Evolutionary conservation across 148 eudicot species (phyloP).

Genomic region (Heliamphora exappendiculata): DNA sequence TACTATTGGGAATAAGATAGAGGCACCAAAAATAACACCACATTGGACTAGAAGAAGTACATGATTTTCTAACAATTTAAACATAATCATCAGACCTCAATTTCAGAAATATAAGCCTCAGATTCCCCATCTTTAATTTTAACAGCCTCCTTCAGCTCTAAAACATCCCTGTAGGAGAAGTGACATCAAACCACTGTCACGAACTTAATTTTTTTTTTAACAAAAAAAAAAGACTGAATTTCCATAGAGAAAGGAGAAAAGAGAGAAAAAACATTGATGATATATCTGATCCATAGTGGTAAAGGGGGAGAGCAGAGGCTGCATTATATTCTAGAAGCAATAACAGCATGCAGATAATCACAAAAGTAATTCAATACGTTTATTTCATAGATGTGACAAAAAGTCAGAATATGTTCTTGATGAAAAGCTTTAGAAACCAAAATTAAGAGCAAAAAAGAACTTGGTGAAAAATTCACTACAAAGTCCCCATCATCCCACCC

Average conservation of each 20-base stretch:
- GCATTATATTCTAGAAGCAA: too few species aligned
- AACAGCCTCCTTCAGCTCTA: conserved; percentile 74
- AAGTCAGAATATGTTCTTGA: neutral
- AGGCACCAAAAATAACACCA: neutral
- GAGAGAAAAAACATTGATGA: too few species aligned
- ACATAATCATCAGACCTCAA: conserved; percentile 46
- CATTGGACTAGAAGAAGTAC: neutral
- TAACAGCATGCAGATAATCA: too few species aligned
- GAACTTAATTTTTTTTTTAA: too few species aligned
- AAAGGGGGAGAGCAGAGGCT: too few species aligned
- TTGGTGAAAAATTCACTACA: neutral
- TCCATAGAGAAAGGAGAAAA: neutral
- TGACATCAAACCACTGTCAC: neutral
- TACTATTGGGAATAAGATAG: neutral
- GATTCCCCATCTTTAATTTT: conserved; percentile 79
- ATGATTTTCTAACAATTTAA: neutral
- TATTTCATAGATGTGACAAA: neutral
- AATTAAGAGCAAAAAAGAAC: neutral
- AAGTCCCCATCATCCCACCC: too few species aligned
- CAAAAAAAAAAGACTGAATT: neutral
- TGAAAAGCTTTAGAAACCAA: neutral
- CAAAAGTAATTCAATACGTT: neutral
- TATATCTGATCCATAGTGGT: too few species aligned
- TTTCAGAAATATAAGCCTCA: conserved; percentile 82
- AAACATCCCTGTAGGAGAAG: conserved; percentile 54